Base-by-base conservation (phyloP, 2,329 filamentous ascomycete genomes). In the Exserohilum turcica region DNA sequence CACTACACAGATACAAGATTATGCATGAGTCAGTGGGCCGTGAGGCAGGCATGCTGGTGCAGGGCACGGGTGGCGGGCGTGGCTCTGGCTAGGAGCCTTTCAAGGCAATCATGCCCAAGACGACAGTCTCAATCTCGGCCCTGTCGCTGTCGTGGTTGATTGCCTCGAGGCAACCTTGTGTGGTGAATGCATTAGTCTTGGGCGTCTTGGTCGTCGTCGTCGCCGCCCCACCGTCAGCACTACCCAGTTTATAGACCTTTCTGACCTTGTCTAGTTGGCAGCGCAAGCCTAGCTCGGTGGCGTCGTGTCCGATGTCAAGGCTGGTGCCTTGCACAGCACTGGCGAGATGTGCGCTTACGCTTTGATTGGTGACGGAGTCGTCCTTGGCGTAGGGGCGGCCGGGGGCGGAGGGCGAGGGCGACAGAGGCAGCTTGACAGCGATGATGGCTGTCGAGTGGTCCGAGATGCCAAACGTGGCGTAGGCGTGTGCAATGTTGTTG, bases 401-500 rank as follows among this genome's bases (percentile, higher is more conserved):
- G 16, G 43, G 18, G 2, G 28, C 19, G n/a, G 39, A 54, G 2
- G 46, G n/a, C 12, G 39, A 54, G 2, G 46, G n/a, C 12, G 45
- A 54, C 8, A 54, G 15, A 0, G 86, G 82, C 19, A 97, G 81
- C 72, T 97, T 97, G 67, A 97, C 81, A 6, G 90, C 86, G 2
- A 97, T 78, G n/a, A 99, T 76, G 62, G 87, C 76, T 38, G 82
- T 86, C 2, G 89, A 94, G 9, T 80, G 77, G 10, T 90, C 84
- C 0, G 84, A 80, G 52, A 97, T 86, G 42, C 94, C 94, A 68
- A 94, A 96, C 48, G 88, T 87, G 28, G 91, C 88, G 76, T 97
- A 97, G 0, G 92, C 88, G 64, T 97, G 92, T 45, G 91, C 85
- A 68, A 99, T 97, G 73, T 96, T 96, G 72, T 91, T 93, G 58